These are phyloP conservation scores for Vitis rupestris DNA, from an alignment of 164 flowering plant species.

Conservation along the genomic window DNA sequence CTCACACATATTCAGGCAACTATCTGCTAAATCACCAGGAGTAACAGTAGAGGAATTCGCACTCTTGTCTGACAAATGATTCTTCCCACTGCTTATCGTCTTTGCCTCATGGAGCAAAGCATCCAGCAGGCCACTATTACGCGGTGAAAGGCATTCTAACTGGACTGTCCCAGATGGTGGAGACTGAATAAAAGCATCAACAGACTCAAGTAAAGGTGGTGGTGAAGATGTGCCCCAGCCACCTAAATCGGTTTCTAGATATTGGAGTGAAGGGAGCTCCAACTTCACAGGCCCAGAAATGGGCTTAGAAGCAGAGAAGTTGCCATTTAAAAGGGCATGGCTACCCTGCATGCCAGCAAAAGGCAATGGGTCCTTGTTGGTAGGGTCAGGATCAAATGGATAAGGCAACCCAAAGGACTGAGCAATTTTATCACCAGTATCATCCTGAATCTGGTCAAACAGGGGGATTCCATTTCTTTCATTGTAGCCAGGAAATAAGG, in stretches of 20 bases:
- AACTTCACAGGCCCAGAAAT: conserved; percentile 61
- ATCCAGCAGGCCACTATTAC: conserved; percentile 69
- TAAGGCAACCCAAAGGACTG: conserved; percentile 43
- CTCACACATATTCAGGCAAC: conserved; percentile 35
- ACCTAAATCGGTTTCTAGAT: conserved; percentile 60
- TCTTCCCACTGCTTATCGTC: conserved; percentile 37
- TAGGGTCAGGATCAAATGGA: conserved; percentile 40
- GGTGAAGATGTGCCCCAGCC: conserved; percentile 52
- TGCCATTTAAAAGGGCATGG: conserved; percentile 85
- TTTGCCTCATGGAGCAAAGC: conserved; percentile 58
- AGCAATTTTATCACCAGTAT: conserved; percentile 30
- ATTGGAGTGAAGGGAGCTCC: conserved; percentile 99
- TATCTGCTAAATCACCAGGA: conserved; percentile 37
- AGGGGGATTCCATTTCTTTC: conserved; percentile 30
- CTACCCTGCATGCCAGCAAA: conserved; percentile 45
- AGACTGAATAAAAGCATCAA: conserved; percentile 50
- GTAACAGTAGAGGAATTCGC: conserved; percentile 42
- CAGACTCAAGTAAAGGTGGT: conserved; percentile 42
- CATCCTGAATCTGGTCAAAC: conserved; percentile 44
- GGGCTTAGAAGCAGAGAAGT: conserved; percentile 83
- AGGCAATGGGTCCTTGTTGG: conserved; percentile 15
- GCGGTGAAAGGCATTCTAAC: conserved; percentile 48
- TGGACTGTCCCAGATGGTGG: conserved; percentile 35
- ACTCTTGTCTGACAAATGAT: conserved; percentile 47
- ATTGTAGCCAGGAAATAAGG: conserved; percentile 30